Percentiles rank a stretch among this genome's conserved stretches.
Conservation (phyloP, 352 stramenopile species). For the Peronospora farinosa region DNA sequence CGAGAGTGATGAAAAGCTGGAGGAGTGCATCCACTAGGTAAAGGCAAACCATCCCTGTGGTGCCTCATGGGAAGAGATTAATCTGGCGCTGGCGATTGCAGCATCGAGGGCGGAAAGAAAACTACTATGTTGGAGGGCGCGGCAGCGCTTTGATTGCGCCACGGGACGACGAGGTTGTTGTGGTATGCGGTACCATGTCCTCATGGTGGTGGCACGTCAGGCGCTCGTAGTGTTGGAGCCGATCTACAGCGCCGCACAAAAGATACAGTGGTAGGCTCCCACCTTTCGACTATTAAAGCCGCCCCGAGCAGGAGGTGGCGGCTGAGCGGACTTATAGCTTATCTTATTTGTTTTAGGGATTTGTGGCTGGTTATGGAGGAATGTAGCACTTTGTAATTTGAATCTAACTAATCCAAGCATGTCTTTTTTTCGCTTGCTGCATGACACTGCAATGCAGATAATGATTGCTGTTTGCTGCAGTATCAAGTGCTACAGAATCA, state of each 20-base stretch:
- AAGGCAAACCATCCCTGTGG: conserved; percentile 87
- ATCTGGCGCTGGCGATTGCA: conserved; percentile 41
- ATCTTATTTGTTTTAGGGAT: too few species aligned
- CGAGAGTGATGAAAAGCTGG: conserved; percentile 21
- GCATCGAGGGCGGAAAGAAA: conserved; percentile 1
- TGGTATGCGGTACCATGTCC: too few species aligned
- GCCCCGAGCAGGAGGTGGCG: conserved; percentile 15
- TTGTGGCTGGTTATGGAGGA: too few species aligned
- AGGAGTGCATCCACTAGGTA: conserved; percentile 86
- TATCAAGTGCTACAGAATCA: too few species aligned
- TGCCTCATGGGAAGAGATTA: conserved; percentile 81
- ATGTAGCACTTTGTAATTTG: too few species aligned
- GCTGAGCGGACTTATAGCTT: neutral
- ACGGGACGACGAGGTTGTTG: too few species aligned
- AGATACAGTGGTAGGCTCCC: conserved; percentile 42
- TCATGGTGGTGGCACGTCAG: conserved; percentile 94
- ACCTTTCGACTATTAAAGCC: conserved; percentile 47
- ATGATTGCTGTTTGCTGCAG: too few species aligned
- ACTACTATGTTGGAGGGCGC: too few species aligned
- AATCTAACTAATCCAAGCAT: too few species aligned
- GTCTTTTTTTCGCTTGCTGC: too few species aligned
- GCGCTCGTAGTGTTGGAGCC: conserved; percentile 93
- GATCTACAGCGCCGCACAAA: conserved; percentile 71
- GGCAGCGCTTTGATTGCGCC: too few species aligned
- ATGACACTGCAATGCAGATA: too few species aligned